phyloP scores from a whole-genome alignment of 768 basidiomycete species.

The Stropharia rugosoannulata region DNA sequence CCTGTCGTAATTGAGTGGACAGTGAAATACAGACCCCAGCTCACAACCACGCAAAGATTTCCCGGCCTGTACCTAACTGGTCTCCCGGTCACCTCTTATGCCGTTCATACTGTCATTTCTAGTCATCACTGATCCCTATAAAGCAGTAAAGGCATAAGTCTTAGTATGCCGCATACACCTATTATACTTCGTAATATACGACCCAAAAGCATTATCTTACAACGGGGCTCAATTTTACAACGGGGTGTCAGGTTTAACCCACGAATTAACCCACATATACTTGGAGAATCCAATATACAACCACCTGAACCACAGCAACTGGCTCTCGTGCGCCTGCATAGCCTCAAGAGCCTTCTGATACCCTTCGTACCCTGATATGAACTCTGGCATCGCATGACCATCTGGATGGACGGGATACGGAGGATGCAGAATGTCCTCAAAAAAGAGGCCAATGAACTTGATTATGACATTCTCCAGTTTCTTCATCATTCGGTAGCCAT shows the following conservation, averaged over 20 bases:
- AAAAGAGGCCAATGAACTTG: conserved; percentile 13
- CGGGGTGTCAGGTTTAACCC: conserved; percentile 42
- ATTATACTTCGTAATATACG: background rate
- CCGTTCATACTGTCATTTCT: too few relatives aligned
- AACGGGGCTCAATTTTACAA: background rate
- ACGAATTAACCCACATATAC: conserved; percentile 94
- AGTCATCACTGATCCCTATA: too few relatives aligned
- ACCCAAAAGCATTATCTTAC: background rate
- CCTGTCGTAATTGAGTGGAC: too few relatives aligned
- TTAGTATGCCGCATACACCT: background rate
- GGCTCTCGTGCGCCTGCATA: conserved; percentile 71
- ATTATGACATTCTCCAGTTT: conserved; percentile 21
- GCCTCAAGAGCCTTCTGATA: conserved; percentile 62
- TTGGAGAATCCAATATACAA: conserved; percentile 77
- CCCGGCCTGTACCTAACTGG: too few relatives aligned
- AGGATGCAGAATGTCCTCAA: conserved; percentile 11
- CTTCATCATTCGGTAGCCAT: conserved; percentile 22
- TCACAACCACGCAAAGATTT: conserved; percentile 25
- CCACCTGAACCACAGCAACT: conserved; percentile 90
- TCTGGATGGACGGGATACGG: conserved; percentile 14
- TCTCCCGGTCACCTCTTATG: too few relatives aligned
- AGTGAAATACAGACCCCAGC: background rate
- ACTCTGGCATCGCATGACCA: conserved; percentile 34
- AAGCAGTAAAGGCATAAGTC: background rate
- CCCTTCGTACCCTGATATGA: conserved; percentile 55